These are phyloP conservation scores for Fusarium humuli DNA, from an alignment of 2,329 filamentous ascomycete species.

Conservation along the genomic window DNA sequence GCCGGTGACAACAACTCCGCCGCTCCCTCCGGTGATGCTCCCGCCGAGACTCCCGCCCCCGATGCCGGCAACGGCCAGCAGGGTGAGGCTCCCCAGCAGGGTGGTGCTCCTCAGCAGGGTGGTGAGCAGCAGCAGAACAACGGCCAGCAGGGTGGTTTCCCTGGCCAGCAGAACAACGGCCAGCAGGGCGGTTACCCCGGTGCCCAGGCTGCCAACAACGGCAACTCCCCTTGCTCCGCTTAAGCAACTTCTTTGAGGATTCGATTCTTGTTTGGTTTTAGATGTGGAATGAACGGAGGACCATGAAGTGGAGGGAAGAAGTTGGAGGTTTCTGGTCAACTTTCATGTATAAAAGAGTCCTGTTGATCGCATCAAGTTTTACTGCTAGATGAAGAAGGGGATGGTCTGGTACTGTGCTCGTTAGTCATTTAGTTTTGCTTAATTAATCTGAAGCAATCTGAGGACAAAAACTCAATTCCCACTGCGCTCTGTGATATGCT, in stretches of 20 bases:
- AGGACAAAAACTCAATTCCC: background rate
- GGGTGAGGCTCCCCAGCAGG: background rate
- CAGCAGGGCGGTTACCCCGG: conserved; percentile 10
- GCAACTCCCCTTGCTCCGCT: conserved; percentile 15
- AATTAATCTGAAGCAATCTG: conserved; percentile 26
- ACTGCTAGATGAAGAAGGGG: conserved; percentile 23
- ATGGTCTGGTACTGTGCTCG: conserved; percentile 33
- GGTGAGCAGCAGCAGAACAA: background rate
- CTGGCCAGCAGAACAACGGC: background rate
- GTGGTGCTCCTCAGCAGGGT: background rate
- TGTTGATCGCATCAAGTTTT: conserved; percentile 25
- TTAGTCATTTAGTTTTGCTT: conserved; percentile 29
- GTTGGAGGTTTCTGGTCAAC: conserved; percentile 20
- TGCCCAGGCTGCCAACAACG: background rate
- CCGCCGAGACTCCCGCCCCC: background rate
- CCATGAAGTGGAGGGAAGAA: conserved; percentile 5
- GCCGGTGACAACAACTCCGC: background rate
- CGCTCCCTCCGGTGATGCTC: background rate
- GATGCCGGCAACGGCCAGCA: conserved; percentile 1
- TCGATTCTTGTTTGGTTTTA: conserved; percentile 7
- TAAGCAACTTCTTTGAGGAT: background rate
- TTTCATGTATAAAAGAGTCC: conserved; percentile 27
- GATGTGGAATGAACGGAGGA: conserved; percentile 11
- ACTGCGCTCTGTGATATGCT: background rate
- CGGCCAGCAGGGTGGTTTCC: background rate